Percentiles rank a stretch among this genome's conserved stretches.
Evolutionary conservation across 371 early-diverging fungal species (phyloP).

Genomic region (Haplosporangium sp.): DNA sequence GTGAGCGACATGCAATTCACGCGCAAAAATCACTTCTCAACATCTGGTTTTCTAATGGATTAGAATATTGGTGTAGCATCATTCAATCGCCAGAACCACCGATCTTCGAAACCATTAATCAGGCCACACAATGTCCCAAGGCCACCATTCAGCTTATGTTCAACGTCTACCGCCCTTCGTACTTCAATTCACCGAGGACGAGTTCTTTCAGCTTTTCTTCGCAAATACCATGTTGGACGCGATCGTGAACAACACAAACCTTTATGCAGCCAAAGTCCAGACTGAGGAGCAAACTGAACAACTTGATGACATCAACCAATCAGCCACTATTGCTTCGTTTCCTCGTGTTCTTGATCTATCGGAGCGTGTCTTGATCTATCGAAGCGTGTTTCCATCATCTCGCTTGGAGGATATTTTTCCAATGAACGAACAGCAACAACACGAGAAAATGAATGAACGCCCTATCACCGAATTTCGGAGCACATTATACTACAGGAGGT

Average conservation of each 20-base stretch:
- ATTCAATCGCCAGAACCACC: too few species aligned
- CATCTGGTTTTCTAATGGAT: too few species aligned
- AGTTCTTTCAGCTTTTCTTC: constrained; percentile 35
- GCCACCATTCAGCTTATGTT: not conserved
- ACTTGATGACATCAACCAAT: constrained; percentile 6
- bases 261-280: constrained; percentile 10
- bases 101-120: not conserved
- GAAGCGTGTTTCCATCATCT: constrained; percentile 11
- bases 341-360: constrained; percentile 11
- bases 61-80: too few species aligned
- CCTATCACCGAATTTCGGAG: constrained; percentile 18
- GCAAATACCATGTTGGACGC: constrained; percentile 23
- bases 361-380: constrained; percentile 20
- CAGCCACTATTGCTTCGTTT: not conserved
- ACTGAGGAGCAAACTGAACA: constrained; percentile 2
- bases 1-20: too few species aligned
- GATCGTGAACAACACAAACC: constrained; percentile 35
- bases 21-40: too few species aligned
- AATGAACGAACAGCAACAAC: not conserved
- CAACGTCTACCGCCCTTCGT: not conserved
- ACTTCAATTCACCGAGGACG: not conserved
- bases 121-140: not conserved
- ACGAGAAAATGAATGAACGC: constrained; percentile 9
- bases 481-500: constrained; percentile 11
- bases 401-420: constrained; percentile 1